Conservation (phyloP, 73 alveolate genomes). For the Tetrahymena elliotti region DNA sequence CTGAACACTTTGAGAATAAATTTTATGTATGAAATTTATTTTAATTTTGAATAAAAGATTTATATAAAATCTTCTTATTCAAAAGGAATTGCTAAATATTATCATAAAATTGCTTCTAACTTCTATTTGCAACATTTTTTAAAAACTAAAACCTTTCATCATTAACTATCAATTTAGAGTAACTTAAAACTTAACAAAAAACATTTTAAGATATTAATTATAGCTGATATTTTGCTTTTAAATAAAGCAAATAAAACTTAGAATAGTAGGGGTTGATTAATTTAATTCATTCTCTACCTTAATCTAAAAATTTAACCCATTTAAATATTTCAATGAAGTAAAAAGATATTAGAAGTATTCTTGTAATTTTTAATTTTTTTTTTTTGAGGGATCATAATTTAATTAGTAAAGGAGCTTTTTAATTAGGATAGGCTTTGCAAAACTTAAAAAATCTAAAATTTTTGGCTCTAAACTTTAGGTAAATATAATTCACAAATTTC, state of each 20-base stretch:
- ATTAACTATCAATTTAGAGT: background rate
- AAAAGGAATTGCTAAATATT: background rate
- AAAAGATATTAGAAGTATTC: too few species aligned
- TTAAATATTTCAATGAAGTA: background rate
- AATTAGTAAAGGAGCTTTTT: background rate
- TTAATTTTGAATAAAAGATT: too few species aligned
- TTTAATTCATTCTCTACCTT: background rate
- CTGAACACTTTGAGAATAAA: background rate
- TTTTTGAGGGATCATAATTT: background rate
- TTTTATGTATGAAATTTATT: too few species aligned
- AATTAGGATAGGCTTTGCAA: background rate
- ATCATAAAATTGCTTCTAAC: background rate
- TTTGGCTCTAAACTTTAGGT: background rate
- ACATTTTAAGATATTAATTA: too few species aligned
- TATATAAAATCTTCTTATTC: too few species aligned
- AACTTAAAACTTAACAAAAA: too few species aligned
- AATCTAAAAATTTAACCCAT: too few species aligned
- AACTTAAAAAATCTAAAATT: background rate
- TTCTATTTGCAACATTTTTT: background rate
- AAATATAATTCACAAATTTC: too few species aligned
- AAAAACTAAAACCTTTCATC: background rate
- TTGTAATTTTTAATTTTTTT: too few species aligned
- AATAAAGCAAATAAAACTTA: background rate
- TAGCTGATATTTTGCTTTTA: too few species aligned
- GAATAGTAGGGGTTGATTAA: too few species aligned